phyloP scores from a whole-genome alignment of 140 eudicot genomes.

The Cichorium intybus region DNA sequence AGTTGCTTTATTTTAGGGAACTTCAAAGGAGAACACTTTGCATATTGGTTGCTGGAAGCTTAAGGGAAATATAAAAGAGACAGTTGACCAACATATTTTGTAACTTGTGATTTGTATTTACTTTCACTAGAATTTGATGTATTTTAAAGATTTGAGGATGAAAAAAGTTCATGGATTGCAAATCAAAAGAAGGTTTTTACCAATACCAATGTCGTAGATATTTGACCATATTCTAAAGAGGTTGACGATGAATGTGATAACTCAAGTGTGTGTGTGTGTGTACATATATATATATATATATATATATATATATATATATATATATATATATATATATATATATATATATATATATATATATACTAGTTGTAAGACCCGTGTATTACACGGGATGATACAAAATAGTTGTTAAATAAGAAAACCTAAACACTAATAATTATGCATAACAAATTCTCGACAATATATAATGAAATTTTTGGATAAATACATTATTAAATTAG shows the following conservation, averaged over 20 bases:
- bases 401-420: too few relatives aligned
- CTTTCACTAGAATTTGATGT: constrained; percentile 23
- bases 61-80: constrained; percentile 23
- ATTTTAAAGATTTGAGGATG: constrained; percentile 21
- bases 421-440: too few relatives aligned
- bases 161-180: constrained; percentile 16
- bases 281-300: background rate
- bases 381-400: too few relatives aligned
- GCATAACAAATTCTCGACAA: too few relatives aligned
- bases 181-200: constrained; percentile 36
- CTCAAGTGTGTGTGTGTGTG: too few relatives aligned
- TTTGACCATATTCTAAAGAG: constrained; percentile 27
- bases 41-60: constrained; percentile 38
- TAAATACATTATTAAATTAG: too few relatives aligned
- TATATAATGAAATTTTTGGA: too few relatives aligned
- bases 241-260: constrained; percentile 13
- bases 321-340: too few relatives aligned
- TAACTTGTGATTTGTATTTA: constrained; percentile 39
- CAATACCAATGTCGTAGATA: constrained; percentile 34
- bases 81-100: constrained; percentile 36
- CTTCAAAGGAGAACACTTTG: constrained; percentile 26
- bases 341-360: too few relatives aligned
- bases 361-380: too few relatives aligned
- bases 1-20: constrained; percentile 39
- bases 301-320: too few relatives aligned